These are phyloP conservation scores for Candida awuae DNA, from an alignment of 805 yeast species.

Conservation along the genomic window DNA sequence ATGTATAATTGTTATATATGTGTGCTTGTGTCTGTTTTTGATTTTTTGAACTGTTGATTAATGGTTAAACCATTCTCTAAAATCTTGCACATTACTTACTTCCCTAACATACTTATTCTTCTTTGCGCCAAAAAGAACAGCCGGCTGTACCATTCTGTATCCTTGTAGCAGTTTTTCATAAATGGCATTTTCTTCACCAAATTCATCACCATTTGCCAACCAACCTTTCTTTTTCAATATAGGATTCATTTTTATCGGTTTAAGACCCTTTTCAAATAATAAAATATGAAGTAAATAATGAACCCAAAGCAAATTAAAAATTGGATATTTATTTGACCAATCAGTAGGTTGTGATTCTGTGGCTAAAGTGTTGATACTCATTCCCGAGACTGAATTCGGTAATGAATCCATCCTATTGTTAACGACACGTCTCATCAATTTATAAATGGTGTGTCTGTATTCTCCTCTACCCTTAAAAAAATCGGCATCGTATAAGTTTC, in stretches of 20 bases:
- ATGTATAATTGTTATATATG: no score
- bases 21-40: neutral
- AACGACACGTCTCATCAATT: conserved; percentile 34
- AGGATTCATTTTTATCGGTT: conserved; percentile 24
- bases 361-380: conserved; percentile 6
- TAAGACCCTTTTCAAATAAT: conserved; percentile 32
- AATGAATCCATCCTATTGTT: conserved; percentile 24
- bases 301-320: conserved; percentile 56
- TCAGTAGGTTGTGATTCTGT: neutral
- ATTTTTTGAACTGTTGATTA: neutral
- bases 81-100: conserved; percentile 14
- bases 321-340: conserved; percentile 40
- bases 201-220: conserved; percentile 13
- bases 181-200: conserved; percentile 18
- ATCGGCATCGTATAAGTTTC: conserved; percentile 57
- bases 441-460: conserved; percentile 53
- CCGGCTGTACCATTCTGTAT: conserved; percentile 31
- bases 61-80: conserved; percentile 10
- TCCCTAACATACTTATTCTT: conserved; percentile 15
- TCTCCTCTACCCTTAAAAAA: conserved; percentile 55
- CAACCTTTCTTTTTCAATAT: conserved; percentile 17
- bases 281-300: conserved; percentile 50
- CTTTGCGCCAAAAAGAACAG: conserved; percentile 12
- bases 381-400: neutral
- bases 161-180: conserved; percentile 25